These are phyloP conservation scores for Mortierella polycephala DNA, from an alignment of 371 early-diverging fungal species.

Conservation along the genomic window DNA sequence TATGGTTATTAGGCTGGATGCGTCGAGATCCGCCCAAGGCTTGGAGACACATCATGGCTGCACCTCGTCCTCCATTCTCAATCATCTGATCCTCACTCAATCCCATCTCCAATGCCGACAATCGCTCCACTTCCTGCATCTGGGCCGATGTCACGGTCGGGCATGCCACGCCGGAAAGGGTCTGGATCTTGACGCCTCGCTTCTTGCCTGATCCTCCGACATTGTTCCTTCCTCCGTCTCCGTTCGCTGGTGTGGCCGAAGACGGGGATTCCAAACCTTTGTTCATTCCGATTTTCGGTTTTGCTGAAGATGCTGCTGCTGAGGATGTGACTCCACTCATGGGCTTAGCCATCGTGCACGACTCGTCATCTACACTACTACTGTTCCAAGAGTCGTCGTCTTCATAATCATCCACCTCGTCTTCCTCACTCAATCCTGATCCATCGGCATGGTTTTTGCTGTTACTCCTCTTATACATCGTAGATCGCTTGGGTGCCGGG, in stretches of 20 bases:
- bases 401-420: slow-evolving; percentile 44
- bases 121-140: slow-evolving; percentile 70
- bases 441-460: slow-evolving; percentile 28
- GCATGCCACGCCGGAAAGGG: slow-evolving; percentile 62
- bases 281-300: not conserved
- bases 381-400: slow-evolving; percentile 51
- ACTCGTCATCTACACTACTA: slow-evolving; percentile 39
- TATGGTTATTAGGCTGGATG: slow-evolving; percentile 74
- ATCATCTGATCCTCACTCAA: slow-evolving; percentile 77
- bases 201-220: slow-evolving; percentile 36
- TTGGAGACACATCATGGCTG: slow-evolving; percentile 74
- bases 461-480: slow-evolving; percentile 13
- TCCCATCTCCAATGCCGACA: slow-evolving; percentile 67
- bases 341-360: not conserved
- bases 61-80: slow-evolving; percentile 85
- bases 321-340: slow-evolving; percentile 9
- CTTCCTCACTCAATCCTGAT: slow-evolving; percentile 37
- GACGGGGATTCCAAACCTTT: slow-evolving; percentile 9
- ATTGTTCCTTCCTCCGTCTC: slow-evolving; percentile 42
- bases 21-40: slow-evolving; percentile 78
- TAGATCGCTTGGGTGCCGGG: slow-evolving; percentile 34
- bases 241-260: slow-evolving; percentile 5
- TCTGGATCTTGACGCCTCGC: slow-evolving; percentile 56
- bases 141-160: slow-evolving; percentile 68
- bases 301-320: slow-evolving; percentile 1